These are phyloP conservation scores for Yamadazyma laniorum DNA, from an alignment of 805 yeast genomes.

Conservation along the genomic window DNA sequence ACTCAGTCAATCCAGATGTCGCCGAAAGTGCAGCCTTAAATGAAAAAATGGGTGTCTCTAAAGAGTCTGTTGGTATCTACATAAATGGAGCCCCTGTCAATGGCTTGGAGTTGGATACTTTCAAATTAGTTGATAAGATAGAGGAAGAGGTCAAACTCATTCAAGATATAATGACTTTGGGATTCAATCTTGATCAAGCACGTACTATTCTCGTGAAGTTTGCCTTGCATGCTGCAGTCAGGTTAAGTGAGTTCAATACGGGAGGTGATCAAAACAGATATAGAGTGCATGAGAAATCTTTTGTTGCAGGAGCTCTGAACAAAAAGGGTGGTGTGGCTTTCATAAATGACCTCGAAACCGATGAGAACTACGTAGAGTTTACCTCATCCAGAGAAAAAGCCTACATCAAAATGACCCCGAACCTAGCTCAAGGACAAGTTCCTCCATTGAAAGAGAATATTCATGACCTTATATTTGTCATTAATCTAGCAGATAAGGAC, in stretches of 20 bases:
- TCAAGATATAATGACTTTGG: conserved; percentile 24
- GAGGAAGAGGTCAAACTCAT: conserved; percentile 24
- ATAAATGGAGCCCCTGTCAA: conserved; percentile 67
- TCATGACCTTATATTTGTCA: conserved; percentile 67
- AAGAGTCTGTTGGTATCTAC: conserved; percentile 51
- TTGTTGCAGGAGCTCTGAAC: conserved; percentile 12
- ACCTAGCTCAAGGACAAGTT: conserved; percentile 40
- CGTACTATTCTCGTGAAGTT: conserved; percentile 34
- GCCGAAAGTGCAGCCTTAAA: conserved; percentile 16
- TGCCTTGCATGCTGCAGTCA: conserved; percentile 41
- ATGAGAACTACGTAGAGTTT: conserved; percentile 49
- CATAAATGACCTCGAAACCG: conserved; percentile 75
- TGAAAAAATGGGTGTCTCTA: conserved; percentile 31
- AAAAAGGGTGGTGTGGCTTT: conserved; percentile 51
- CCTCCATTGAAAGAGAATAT: conserved; percentile 73
- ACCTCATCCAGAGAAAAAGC: conserved; percentile 40
- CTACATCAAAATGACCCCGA: conserved; percentile 33
- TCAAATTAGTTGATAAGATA: conserved; percentile 41
- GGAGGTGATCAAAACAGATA: conserved; percentile 41
- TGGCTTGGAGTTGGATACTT: conserved; percentile 42
- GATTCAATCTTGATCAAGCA: conserved; percentile 32
- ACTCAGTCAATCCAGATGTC: conserved; percentile 1
- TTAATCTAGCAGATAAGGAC: conserved; percentile 54
- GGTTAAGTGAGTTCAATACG: conserved; percentile 31
- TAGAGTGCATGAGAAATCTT: conserved; percentile 27